Conservation (phyloP, 345 rosid genomes). For the Citrus reticulata region DNA sequence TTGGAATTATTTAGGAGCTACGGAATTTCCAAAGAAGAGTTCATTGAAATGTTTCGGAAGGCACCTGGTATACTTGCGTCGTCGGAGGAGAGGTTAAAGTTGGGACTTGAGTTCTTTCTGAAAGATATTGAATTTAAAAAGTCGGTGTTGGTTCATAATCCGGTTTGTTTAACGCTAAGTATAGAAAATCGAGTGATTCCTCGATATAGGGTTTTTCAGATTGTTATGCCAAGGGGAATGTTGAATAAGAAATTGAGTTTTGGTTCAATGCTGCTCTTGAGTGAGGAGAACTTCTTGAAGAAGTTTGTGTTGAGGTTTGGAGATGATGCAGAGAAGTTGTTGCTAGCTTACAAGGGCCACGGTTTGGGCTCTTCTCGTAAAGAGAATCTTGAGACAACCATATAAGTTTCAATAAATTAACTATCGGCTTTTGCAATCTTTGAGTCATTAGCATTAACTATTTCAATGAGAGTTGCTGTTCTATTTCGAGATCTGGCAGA, state of each 20-base stretch:
- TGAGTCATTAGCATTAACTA: not conserved
- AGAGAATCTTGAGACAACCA: not conserved
- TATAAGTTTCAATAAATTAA: too few species aligned
- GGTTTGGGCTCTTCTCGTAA: not conserved
- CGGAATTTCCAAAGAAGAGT: conserved; percentile 31
- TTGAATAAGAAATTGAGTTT: conserved; percentile 25
- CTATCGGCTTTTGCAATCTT: not conserved
- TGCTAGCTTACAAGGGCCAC: conserved; percentile 29
- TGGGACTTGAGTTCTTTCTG: conserved; percentile 30
- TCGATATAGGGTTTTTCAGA: conserved; percentile 30
- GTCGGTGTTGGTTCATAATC: conserved; percentile 10
- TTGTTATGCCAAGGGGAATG: conserved; percentile 26
- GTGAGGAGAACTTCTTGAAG: conserved; percentile 23
- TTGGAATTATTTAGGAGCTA: conserved; percentile 17
- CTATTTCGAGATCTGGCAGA: too few species aligned
- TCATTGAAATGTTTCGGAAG: conserved; percentile 25
- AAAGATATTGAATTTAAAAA: conserved; percentile 18
- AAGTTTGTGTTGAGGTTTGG: conserved; percentile 26
- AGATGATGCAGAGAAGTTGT: conserved; percentile 27
- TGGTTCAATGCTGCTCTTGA: not conserved
- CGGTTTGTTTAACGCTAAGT: conserved; percentile 18
- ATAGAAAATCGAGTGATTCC: conserved; percentile 37
- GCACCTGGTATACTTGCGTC: conserved; percentile 22
- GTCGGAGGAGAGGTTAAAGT: conserved; percentile 29
- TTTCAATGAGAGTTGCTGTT: not conserved